These are phyloP conservation scores for Capsella bursapastoris DNA, from an alignment of 345 rosid species.

Conservation along the genomic window DNA sequence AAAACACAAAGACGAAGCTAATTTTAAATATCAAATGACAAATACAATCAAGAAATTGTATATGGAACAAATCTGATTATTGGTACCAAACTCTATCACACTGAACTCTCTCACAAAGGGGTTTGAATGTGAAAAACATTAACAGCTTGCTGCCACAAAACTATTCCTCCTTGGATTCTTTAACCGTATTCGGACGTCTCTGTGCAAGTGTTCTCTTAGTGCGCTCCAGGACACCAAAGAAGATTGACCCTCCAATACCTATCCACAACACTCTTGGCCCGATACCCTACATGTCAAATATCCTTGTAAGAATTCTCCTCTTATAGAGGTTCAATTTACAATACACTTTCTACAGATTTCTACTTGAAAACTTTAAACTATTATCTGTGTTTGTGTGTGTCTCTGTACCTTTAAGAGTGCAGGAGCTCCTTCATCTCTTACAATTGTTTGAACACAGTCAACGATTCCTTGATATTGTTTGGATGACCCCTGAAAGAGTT, in stretches of 20 bases:
- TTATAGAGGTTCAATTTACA: not conserved
- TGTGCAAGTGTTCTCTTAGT: conserved; percentile 74
- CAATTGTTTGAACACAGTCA: conserved; percentile 86
- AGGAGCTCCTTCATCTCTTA: conserved; percentile 83
- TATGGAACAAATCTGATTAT: not conserved
- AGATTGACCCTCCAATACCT: conserved; percentile 90
- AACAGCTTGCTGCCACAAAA: conserved; percentile 3
- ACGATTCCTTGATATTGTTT: conserved; percentile 79
- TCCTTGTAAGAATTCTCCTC: not conserved
- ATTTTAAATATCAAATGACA: not conserved
- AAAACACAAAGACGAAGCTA: not conserved
- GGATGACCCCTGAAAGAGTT: conserved; percentile 65
- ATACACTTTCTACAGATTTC: not conserved
- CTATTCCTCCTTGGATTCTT: conserved; percentile 44
- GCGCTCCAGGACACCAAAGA: conserved; percentile 85
- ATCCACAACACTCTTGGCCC: conserved; percentile 92
- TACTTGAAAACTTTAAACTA: not conserved
- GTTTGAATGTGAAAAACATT: conserved; percentile 18
- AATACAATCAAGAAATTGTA: not conserved
- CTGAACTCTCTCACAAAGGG: conserved; percentile 4
- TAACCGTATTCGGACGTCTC: conserved; percentile 49
- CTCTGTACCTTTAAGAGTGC: conserved; percentile 82
- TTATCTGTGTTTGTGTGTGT: not conserved
- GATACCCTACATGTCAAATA: conserved; percentile 60
- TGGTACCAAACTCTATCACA: conserved; percentile 29